Percentiles rank a stretch among this genome's conserved stretches.
phyloP scores from a whole-genome alignment of 257 asterid genomes.

The Gardenia jasminoides region DNA sequence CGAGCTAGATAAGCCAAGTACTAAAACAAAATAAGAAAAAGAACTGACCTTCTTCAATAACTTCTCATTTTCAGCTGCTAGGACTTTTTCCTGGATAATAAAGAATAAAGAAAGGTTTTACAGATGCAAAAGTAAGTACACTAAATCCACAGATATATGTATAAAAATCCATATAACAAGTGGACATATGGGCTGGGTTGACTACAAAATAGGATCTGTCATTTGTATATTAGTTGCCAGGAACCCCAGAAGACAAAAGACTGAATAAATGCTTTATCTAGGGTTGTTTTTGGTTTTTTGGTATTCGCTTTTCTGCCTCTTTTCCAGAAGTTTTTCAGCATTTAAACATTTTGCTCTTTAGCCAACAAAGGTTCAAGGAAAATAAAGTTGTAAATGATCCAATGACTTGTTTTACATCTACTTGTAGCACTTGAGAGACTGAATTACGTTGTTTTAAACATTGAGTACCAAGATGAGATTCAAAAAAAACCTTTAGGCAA shows the following conservation, averaged over 20 bases:
- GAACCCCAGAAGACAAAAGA: not conserved
- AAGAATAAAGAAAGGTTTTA: constrained; percentile 2
- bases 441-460: not conserved
- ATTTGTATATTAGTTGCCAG: too few species aligned
- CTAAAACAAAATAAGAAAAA: not conserved
- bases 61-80: constrained; percentile 72
- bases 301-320: not conserved
- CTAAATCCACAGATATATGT: not conserved
- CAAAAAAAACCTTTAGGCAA: not conserved
- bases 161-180: not conserved
- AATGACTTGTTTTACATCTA: not conserved
- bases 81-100: constrained; percentile 55
- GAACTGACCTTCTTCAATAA: constrained; percentile 63
- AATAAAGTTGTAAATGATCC: not conserved
- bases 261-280: not conserved
- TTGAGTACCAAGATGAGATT: not conserved
- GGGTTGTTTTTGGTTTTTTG: not conserved
- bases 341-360: not conserved
- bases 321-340: not conserved
- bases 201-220: not conserved
- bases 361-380: not conserved
- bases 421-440: not conserved
- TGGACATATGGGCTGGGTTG: not conserved
- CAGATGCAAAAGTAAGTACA: not conserved
- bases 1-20: not conserved